A percentile compares a stretch with the other conserved stretches of the same genome.
phyloP scores from a whole-genome alignment of 768 basidiomycete species.

The Mrakia hoshinonis region DNA sequence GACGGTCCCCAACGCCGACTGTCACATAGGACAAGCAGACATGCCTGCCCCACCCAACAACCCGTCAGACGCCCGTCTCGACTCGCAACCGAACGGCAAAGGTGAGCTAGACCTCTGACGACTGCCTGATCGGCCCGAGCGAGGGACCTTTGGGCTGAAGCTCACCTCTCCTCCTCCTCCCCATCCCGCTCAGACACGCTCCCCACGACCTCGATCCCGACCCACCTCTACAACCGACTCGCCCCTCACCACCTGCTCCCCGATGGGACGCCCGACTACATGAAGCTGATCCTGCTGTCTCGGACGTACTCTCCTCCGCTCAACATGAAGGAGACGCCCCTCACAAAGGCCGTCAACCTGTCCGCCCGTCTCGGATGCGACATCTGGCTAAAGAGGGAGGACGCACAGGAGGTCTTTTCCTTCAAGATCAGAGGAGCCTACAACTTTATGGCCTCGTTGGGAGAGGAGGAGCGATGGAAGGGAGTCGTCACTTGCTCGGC shows the following conservation, averaged over 20 bases:
- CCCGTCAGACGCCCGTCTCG: conserved; percentile 22
- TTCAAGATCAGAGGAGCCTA: conserved; percentile 99
- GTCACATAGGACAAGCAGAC: background rate
- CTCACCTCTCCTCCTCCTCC: background rate
- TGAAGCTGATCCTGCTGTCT: conserved; percentile 75
- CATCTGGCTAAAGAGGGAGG: conserved; percentile 94
- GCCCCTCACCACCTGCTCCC: conserved; percentile 35
- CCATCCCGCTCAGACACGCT: background rate
- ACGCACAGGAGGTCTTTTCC: conserved; percentile 93
- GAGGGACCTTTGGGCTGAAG: too few species aligned
- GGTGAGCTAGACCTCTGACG: background rate
- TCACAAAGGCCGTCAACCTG: conserved; percentile 76
- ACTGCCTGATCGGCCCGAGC: too few species aligned
- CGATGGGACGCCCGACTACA: conserved; percentile 63
- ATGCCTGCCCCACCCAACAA: conserved; percentile 29
- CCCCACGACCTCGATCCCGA: conserved; percentile 31
- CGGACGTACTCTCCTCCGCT: conserved; percentile 59
- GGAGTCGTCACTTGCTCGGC: conserved; percentile 97
- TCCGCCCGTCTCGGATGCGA: conserved; percentile 81
- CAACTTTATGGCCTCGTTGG: conserved; percentile 90
- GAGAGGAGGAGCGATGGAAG: conserved; percentile 86
- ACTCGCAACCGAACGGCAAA: background rate
- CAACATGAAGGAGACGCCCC: conserved; percentile 54
- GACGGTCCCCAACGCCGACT: background rate
- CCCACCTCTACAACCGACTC: conserved; percentile 40